Conservation (phyloP, 257 asterid genomes). For the Scutellaria galericulata region DNA sequence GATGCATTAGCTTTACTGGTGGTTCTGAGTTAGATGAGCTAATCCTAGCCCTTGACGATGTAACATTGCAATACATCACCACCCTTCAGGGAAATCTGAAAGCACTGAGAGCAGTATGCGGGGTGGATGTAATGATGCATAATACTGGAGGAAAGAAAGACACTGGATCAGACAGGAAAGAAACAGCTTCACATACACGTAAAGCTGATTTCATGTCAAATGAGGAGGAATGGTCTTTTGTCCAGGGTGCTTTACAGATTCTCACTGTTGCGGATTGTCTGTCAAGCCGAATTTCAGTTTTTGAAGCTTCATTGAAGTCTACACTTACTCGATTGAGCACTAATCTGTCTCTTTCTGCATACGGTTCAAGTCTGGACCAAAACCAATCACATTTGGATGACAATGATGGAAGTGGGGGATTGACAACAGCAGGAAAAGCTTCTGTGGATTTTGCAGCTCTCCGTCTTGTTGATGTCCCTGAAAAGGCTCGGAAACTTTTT, state of each 20-base stretch:
- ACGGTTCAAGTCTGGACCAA: constrained; percentile 68
- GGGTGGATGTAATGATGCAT: constrained; percentile 66
- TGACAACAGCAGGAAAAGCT: constrained; percentile 82
- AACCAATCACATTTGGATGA: constrained; percentile 58
- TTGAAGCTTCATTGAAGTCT: constrained; percentile 95
- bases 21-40: constrained; percentile 97
- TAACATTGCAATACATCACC: constrained; percentile 79
- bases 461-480: constrained; percentile 82
- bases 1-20: constrained; percentile 94
- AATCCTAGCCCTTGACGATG: constrained; percentile 85
- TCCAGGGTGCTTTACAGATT: constrained; percentile 96
- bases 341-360: constrained; percentile 65
- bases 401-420: constrained; percentile 66
- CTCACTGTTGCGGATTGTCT: constrained; percentile 91
- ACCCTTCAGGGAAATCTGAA: constrained; percentile 86
- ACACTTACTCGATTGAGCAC: constrained; percentile 95
- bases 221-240: constrained; percentile 98
- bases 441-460: constrained; percentile 90
- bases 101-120: constrained; percentile 85
- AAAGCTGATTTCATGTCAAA: constrained; percentile 73
- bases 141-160: constrained; percentile 72
- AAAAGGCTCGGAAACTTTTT: constrained; percentile 86
- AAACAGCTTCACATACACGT: constrained; percentile 63
- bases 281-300: constrained; percentile 90
- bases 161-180: constrained; percentile 73